These are phyloP conservation scores for Fraxinus excelsior DNA, from an alignment of 257 asterid genomes.

Conservation along the genomic window DNA sequence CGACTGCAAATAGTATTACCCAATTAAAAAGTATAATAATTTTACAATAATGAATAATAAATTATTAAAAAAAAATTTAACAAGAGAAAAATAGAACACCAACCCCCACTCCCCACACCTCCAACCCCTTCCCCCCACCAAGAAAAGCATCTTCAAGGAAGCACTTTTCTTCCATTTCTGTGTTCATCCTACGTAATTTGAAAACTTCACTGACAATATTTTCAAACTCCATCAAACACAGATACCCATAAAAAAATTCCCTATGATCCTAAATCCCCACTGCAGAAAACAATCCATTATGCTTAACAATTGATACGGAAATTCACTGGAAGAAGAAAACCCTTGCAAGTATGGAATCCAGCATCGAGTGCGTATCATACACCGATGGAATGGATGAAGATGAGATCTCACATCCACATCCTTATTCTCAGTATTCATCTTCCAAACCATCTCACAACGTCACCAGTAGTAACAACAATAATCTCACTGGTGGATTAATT, in stretches of 20 bases:
- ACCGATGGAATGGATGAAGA: conserved; percentile 62
- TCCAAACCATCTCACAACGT: conserved; percentile 38
- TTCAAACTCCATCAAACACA: conserved; percentile 7
- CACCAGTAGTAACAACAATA: conserved; percentile 28
- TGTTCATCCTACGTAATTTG: conserved; percentile 22
- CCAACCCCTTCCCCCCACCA: not conserved
- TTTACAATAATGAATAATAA: no score
- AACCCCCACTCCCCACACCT: not conserved
- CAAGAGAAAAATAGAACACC: not conserved
- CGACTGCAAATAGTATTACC: no score
- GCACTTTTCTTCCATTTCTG: conserved; percentile 31
- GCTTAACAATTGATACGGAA: conserved; percentile 31
- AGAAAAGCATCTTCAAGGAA: conserved; percentile 13
- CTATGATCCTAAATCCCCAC: conserved; percentile 4
- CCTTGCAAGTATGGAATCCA: conserved; percentile 49
- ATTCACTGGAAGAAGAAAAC: conserved; percentile 14
- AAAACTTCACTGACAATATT: conserved; percentile 21
- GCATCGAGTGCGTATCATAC: conserved; percentile 61
- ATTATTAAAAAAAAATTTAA: no score
- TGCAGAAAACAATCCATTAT: conserved; percentile 22
- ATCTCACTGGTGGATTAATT: conserved; percentile 37
- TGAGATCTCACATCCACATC: conserved; percentile 47
- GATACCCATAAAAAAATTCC: conserved; percentile 19
- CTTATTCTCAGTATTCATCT: conserved; percentile 47
- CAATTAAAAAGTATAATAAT: no score